These are phyloP conservation scores for Acer campestre DNA, from an alignment of 345 rosid genomes.

Conservation along the genomic window DNA sequence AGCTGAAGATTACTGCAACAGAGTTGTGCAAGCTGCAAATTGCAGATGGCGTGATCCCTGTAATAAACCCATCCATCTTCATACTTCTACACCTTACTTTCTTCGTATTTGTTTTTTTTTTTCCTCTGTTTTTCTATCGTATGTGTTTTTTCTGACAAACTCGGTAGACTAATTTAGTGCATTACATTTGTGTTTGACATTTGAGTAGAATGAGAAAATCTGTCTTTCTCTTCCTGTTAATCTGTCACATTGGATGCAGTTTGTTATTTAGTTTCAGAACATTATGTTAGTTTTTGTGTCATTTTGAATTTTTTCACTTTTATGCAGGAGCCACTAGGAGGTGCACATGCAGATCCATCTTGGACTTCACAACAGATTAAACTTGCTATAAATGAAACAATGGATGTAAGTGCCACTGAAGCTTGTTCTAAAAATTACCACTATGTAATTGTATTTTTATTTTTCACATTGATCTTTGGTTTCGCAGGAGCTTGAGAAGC, in stretches of 20 bases:
- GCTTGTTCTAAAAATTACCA: slow-evolving; percentile 14
- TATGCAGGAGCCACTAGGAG: slow-evolving; percentile 89
- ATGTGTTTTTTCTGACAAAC: not conserved
- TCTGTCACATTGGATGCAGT: not conserved
- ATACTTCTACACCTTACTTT: slow-evolving; percentile 10
- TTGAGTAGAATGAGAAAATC: not conserved
- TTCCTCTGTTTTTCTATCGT: not conserved
- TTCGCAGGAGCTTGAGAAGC: slow-evolving; percentile 68
- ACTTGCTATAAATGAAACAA: slow-evolving; percentile 70
- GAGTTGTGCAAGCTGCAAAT: slow-evolving; percentile 75
- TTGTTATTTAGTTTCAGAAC: slow-evolving; percentile 12
- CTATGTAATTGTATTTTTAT: not conserved
- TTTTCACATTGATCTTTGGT: slow-evolving; percentile 17
- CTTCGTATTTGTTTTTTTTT: not conserved
- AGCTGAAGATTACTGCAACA: slow-evolving; percentile 75
- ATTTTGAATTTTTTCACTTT: slow-evolving; percentile 22
- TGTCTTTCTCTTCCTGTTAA: not conserved
- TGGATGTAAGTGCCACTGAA: slow-evolving; percentile 62
- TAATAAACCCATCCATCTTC: slow-evolving; percentile 34
- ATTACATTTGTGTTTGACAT: slow-evolving; percentile 11
- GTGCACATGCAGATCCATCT: slow-evolving; percentile 87
- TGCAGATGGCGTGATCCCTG: slow-evolving; percentile 90
- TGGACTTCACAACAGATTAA: slow-evolving; percentile 94
- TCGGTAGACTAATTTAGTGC: not conserved
- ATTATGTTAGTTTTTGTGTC: slow-evolving; percentile 14